Evolutionary conservation across 345 rosid genomes (phyloP), one percentile per base, ranked within the genome.

Genomic region (Pistacia atlantica): DNA sequence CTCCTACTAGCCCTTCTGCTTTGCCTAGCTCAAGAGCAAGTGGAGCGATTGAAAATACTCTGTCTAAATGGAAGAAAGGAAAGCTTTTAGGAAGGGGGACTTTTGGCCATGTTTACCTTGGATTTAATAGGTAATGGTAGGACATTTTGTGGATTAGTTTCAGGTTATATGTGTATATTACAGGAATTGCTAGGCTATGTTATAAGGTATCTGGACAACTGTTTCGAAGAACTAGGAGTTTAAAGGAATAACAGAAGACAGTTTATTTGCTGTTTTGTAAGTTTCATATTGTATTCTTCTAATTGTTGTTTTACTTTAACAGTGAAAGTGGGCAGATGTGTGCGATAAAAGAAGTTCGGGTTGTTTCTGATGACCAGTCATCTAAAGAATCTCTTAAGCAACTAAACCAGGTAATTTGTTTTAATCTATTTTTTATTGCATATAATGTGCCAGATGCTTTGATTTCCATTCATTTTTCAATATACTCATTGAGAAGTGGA

Each of bases 271-370:
- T 76, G 10, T 66, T 22, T 71, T 67, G 8, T 56, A 49, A 38
- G 62, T 37, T 11, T 80, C 49, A 4, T 60, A 31, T 42, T 42
- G 69, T 17, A 18, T 64, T 57, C 31, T 71, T 67, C 83, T 81
- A 55, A 82, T 62, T 57, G 22, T 69, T 67, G 38, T 76, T 42
- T 69, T 37, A 75, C 61, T 78, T 75, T 69, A 63, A 79, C 82
- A 96, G 99, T 84, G 93, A 87, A 77, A 90, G 89, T 66, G 98
- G 99, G 71, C 89, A 91, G 68, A 90, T 96, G 92, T 96, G 98
- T 83, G 99, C 99, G 8, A 93, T 96, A 78, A 96, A 96, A 82
- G 99, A 96, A 90, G 99, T 93, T 73, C 87, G 71, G 79, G 90
- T 92, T 81, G 86, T 89, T 81, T 84, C 88, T 13, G 99, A 96